Conservation (phyloP, 2,329 filamentous ascomycete genomes). For the Epichloe coenophiala region DNA sequence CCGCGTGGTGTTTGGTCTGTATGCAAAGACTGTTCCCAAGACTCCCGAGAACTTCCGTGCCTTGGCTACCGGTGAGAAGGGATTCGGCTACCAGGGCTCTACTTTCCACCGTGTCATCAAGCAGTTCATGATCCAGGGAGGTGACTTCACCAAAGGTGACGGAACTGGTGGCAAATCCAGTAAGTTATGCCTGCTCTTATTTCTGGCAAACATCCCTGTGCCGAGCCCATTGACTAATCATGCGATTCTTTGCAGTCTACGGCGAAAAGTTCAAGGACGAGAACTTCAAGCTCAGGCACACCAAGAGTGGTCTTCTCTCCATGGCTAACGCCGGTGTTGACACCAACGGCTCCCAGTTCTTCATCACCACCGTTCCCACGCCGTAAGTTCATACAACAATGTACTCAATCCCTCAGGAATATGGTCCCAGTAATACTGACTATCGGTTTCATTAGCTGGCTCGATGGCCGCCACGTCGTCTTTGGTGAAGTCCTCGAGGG, state of each 20-base stretch:
- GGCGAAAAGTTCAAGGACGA: slow-evolving; percentile 74
- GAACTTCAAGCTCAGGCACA: slow-evolving; percentile 94
- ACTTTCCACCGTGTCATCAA: slow-evolving; percentile 85
- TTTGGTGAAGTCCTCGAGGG: slow-evolving; percentile 84
- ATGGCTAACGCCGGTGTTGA: slow-evolving; percentile 80
- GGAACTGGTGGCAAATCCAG: slow-evolving; percentile 77
- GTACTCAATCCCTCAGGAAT: not conserved
- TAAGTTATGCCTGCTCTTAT: slow-evolving; percentile 26
- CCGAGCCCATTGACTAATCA: slow-evolving; percentile 9
- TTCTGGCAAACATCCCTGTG: not conserved
- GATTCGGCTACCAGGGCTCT: slow-evolving; percentile 70
- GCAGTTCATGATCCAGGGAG: slow-evolving; percentile 81
- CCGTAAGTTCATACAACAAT: slow-evolving; percentile 33
- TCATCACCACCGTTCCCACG: slow-evolving; percentile 75
- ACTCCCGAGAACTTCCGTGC: slow-evolving; percentile 62
- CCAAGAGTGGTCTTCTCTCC: slow-evolving; percentile 68
- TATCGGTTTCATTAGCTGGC: slow-evolving; percentile 42
- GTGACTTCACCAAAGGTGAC: slow-evolving; percentile 74
- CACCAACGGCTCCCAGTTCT: slow-evolving; percentile 83
- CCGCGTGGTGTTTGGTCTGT: slow-evolving; percentile 68
- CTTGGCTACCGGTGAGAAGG: slow-evolving; percentile 75
- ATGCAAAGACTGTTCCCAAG: slow-evolving; percentile 77
- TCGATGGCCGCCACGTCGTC: slow-evolving; percentile 74
- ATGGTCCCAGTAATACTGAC: no score
- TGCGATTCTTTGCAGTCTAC: slow-evolving; percentile 44